A percentile compares a stretch with the other conserved stretches of the same genome.
Evolutionary conservation across 495 filamentous ascomycete species (phyloP).

Genomic region (Podospora pseudoanserina): DNA sequence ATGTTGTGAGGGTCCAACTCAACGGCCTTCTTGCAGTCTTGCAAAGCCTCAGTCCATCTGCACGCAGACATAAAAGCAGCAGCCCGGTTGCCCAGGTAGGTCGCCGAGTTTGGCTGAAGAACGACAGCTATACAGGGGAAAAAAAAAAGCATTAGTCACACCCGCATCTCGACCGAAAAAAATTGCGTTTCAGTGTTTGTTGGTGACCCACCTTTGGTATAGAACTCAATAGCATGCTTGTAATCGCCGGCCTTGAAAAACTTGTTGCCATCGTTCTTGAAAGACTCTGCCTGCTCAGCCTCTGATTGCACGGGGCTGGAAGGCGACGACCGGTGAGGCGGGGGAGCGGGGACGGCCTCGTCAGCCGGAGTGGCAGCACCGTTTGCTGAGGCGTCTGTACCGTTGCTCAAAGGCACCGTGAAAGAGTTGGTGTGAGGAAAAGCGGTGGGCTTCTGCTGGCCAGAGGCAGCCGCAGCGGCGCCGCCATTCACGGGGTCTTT

Average conservation of each 20-base stretch:
- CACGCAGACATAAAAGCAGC: slow-evolving; percentile 86
- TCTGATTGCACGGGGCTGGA: slow-evolving; percentile 53
- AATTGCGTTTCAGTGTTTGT: background rate
- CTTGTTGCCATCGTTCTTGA: slow-evolving; percentile 91
- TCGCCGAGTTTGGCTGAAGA: slow-evolving; percentile 70
- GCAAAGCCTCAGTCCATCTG: slow-evolving; percentile 71
- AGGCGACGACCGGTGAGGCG: slow-evolving; percentile 68
- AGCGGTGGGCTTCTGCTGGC: slow-evolving; percentile 24
- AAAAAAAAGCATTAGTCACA: slow-evolving; percentile 18
- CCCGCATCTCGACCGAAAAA: background rate
- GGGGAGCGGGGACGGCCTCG: slow-evolving; percentile 65
- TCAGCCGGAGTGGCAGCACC: slow-evolving; percentile 24
- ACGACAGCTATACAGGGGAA: slow-evolving; percentile 63
- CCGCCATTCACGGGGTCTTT: slow-evolving; percentile 54
- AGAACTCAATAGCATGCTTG: slow-evolving; percentile 78
- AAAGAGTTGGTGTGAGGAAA: slow-evolving; percentile 38
- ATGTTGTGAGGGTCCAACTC: slow-evolving; percentile 76
- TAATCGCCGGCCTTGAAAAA: slow-evolving; percentile 93
- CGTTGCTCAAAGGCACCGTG: slow-evolving; percentile 49
- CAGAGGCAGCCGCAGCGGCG: slow-evolving; percentile 41
- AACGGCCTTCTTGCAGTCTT: slow-evolving; percentile 75
- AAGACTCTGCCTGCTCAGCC: slow-evolving; percentile 74
- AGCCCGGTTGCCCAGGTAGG: slow-evolving; percentile 92
- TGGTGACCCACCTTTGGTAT: slow-evolving; percentile 71
- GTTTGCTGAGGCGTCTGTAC: slow-evolving; percentile 46